Evolutionary conservation across 2,329 filamentous ascomycete genomes (phyloP), one percentile per base, ranked within the genome.

Genomic region (Verticillium nonalfalfae): DNA sequence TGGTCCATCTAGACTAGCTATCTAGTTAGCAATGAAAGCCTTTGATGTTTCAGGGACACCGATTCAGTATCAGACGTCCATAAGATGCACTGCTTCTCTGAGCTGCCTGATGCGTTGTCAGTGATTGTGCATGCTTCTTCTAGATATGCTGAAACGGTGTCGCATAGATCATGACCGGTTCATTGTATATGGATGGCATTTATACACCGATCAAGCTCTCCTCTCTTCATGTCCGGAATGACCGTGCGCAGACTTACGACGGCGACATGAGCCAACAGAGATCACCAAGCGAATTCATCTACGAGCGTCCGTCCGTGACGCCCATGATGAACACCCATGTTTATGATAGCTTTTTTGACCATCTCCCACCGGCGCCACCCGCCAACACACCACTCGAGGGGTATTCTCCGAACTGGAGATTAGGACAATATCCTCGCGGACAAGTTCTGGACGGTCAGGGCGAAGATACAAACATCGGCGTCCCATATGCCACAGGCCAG

Each of bases 1-100:
- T 95, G 90, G 90, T 82, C 81, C 66, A 79, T 81, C 59, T 92
- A 85, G 73, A 61, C 60, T 59, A 61, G 54, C 26, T 36, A n/a
- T 52, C 21, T 56, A 56, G 38, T 34, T 31, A 9, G 39, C 34
- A 58, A 58, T 58, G 56, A 58, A 45, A 58, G n/a, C 38, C 34
- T 39, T 13, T 15, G 14, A 31, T 33, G 56, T 58, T 26, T 56
- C 54, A 56, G 26, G 26, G 26, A 21, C n/a, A 21, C 45, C 45
- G 21, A 9, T n/a, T 9, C 45, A 50, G 45, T 21, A n/a, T 50
- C 21, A 18, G n/a, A 50, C 21, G 4, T 7, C 7, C 45, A 7
- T 3, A 4, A 4, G 9, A 1, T 50, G 9, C 11, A 7, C 45
- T 26, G n/a, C 6, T 18, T 45, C n/a, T 50, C 45, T 50, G 45